phyloP scores from a whole-genome alignment of 78 protist species.

The Speleostelium caveatum region DNA sequence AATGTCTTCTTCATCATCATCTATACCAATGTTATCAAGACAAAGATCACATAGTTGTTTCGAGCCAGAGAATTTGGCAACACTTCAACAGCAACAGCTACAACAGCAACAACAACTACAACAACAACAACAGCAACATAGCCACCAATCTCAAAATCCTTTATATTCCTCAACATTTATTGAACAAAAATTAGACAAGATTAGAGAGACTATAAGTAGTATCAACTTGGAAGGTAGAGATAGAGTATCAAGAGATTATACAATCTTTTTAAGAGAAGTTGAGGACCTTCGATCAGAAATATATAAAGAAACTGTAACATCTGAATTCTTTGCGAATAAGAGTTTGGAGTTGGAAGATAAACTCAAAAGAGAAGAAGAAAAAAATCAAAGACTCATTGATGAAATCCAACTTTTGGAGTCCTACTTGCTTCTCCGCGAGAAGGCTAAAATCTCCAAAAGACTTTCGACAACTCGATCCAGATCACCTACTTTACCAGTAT shows the following conservation, averaged over 20 bases:
- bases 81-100: slow-evolving; percentile 12
- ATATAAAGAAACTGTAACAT: slow-evolving; percentile 30
- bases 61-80: slow-evolving; percentile 15
- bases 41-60: slow-evolving; percentile 77
- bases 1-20: not conserved
- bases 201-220: slow-evolving; percentile 29
- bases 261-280: slow-evolving; percentile 32
- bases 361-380: slow-evolving; percentile 57
- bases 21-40: slow-evolving; percentile 7
- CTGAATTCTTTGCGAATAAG: slow-evolving; percentile 35
- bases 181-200: slow-evolving; percentile 54
- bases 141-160: slow-evolving; percentile 2
- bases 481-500: slow-evolving; percentile 47
- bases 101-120: slow-evolving; percentile 20
- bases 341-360: slow-evolving; percentile 30
- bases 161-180: slow-evolving; percentile 14
- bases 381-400: slow-evolving; percentile 60
- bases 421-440: slow-evolving; percentile 35
- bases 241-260: slow-evolving; percentile 57
- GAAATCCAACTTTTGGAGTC: slow-evolving; percentile 64
- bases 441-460: slow-evolving; percentile 24
- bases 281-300: slow-evolving; percentile 49
- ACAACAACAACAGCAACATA: slow-evolving; percentile 3
- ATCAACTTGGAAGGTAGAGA: slow-evolving; percentile 8
- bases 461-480: slow-evolving; percentile 18